Evolutionary conservation across 1,284 basidiomycete genomes (phyloP).

Genomic region (Sphagnurus paluster): DNA sequence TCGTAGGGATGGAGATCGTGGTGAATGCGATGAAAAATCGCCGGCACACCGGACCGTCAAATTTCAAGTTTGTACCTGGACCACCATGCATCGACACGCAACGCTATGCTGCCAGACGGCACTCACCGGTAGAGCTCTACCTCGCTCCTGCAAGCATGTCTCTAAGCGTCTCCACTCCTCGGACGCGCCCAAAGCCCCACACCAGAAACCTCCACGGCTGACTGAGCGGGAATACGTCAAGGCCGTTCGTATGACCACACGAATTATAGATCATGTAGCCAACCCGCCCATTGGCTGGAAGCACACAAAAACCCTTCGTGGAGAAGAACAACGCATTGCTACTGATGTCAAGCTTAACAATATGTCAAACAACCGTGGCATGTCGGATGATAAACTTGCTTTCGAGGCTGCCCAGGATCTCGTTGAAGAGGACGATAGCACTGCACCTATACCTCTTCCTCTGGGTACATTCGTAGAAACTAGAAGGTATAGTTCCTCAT

Average conservation of each 20-base stretch:
- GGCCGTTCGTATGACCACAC: conserved; percentile 1
- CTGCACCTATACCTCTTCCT: conserved; percentile 17
- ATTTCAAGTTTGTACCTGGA: conserved; percentile 10
- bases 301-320: conserved; percentile 21
- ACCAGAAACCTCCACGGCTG: not conserved
- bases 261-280: conserved; percentile 18
- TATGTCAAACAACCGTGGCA: not conserved
- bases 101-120: conserved; percentile 6
- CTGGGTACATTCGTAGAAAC: conserved; percentile 63
- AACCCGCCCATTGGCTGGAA: conserved; percentile 18
- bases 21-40: conserved; percentile 5
- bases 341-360: conserved; percentile 8
- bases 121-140: not conserved
- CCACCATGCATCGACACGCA: conserved; percentile 18
- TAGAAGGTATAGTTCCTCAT: conserved; percentile 44
- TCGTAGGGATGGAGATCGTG: not conserved
- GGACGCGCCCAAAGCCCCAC: not conserved
- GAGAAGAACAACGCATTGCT: conserved; percentile 21
- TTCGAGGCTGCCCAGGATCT: conserved; percentile 16
- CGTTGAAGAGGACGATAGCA: conserved; percentile 21
- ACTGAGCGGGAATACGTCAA: not conserved
- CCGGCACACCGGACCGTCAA: conserved; percentile 16
- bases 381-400: conserved; percentile 22
- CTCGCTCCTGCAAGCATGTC: not conserved
- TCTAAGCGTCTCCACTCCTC: conserved; percentile 1